Conservation (phyloP, 805 yeast genomes). For the Saturnispora serradocipensis region DNA sequence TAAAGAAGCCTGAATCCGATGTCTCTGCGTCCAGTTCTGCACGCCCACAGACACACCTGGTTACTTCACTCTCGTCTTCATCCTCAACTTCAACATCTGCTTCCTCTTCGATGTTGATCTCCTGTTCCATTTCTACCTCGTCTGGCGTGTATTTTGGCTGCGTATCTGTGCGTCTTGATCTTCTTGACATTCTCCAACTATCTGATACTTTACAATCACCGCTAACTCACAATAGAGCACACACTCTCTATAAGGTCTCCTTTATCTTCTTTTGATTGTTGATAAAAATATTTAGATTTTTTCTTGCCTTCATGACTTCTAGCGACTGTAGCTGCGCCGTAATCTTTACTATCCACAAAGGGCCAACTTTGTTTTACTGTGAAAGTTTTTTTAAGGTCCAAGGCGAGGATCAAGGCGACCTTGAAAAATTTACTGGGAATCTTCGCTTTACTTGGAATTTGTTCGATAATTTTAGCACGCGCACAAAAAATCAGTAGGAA, state of each 20-base stretch:
- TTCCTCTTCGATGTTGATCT: slow-evolving; percentile 1
- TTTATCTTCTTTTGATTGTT: not conserved
- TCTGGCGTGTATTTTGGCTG: slow-evolving; percentile 15
- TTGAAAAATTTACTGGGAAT: no score
- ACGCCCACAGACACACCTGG: slow-evolving; percentile 48
- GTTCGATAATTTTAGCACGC: no score
- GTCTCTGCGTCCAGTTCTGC: slow-evolving; percentile 37
- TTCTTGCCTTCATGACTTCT: not conserved
- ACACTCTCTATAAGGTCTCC: not conserved
- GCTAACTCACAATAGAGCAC: not conserved
- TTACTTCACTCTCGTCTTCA: slow-evolving; percentile 33
- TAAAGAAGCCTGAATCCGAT: slow-evolving; percentile 51
- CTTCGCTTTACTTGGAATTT: no score
- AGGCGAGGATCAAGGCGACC: no score
- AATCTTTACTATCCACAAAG: no score
- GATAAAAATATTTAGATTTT: not conserved
- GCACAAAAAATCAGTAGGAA: no score
- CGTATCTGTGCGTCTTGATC: slow-evolving; percentile 22
- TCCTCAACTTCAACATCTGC: slow-evolving; percentile 11
- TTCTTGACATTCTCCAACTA: slow-evolving; percentile 23
- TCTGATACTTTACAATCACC: not conserved
- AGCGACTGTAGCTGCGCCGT: not conserved
- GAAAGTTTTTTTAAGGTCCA: not conserved
- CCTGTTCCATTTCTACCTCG: slow-evolving; percentile 12
- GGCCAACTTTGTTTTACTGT: not conserved